A percentile compares a stretch with the other conserved stretches of the same genome.
Conservation (phyloP, 2,329 filamentous ascomycete species). For the Penicillium crustosum region DNA sequence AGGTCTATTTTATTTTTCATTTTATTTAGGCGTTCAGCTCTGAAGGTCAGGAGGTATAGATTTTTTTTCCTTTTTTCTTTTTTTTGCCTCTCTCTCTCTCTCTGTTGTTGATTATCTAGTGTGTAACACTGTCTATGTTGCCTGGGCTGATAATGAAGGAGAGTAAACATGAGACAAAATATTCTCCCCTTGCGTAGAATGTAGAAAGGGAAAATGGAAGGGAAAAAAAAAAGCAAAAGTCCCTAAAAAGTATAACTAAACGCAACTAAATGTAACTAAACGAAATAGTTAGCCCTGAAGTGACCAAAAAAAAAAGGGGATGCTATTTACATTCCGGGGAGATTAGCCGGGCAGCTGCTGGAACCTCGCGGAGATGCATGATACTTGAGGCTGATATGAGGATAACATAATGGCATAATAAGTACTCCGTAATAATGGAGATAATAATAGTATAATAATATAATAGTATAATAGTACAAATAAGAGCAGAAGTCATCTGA, state of each 20-base stretch:
- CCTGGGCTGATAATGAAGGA: constrained; percentile 23
- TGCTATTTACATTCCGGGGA: constrained; percentile 15
- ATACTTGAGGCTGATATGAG: background rate
- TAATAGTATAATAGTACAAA: background rate
- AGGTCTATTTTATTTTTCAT: background rate
- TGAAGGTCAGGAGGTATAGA: constrained; percentile 12
- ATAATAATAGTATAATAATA: background rate
- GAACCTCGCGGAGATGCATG: constrained; percentile 1
- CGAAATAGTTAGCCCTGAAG: background rate
- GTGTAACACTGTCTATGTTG: constrained; percentile 24
- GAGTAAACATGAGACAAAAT: constrained; percentile 17
- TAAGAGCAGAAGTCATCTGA: constrained; percentile 10
- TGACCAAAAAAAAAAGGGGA: background rate
- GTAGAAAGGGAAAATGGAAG: background rate
- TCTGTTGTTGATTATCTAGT: constrained; percentile 8
- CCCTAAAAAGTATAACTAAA: background rate
- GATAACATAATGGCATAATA: background rate
- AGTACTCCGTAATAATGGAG: background rate
- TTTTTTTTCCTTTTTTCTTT: constrained; percentile 5
- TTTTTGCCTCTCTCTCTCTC: constrained; percentile 9
- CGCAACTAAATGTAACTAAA: background rate
- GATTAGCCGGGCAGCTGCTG: constrained; percentile 19
- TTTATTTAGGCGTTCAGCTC: constrained; percentile 8
- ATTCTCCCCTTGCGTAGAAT: constrained; percentile 16
- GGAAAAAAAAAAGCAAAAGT: background rate